Evolutionary conservation across 495 filamentous ascomycete genomes (phyloP).

Genomic region (Eremomyces bilateralis): DNA sequence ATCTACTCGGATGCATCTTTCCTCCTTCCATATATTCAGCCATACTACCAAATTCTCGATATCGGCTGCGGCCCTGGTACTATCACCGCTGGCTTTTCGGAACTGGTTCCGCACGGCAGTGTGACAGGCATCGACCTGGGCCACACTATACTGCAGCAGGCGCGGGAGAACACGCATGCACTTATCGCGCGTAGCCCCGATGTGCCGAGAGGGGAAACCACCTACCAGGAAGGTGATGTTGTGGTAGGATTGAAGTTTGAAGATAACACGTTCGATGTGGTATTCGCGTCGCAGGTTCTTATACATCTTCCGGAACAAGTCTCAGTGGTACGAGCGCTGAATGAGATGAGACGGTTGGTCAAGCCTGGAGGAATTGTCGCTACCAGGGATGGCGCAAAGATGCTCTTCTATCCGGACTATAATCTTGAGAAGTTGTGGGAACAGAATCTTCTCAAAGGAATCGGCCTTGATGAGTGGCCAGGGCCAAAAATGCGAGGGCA

Average conservation of each 20-base stretch:
- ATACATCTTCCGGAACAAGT: conserved; percentile 26
- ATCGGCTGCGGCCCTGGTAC: conserved; percentile 36
- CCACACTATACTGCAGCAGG: conserved; percentile 18
- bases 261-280: conserved; percentile 33
- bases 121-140: conserved; percentile 24
- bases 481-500: too few relatives aligned
- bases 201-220: conserved; percentile 14
- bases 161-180: too few relatives aligned
- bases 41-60: conserved; percentile 29
- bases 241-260: conserved; percentile 22
- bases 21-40: conserved; percentile 27
- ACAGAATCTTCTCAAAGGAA: too few relatives aligned
- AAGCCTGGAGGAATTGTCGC: conserved; percentile 32
- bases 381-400: conserved; percentile 14
- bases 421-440: conserved; percentile 3
- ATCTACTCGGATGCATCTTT: too few relatives aligned
- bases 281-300: conserved; percentile 31
- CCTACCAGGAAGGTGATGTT: conserved; percentile 22
- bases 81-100: conserved; percentile 30
- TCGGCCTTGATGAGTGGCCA: too few relatives aligned
- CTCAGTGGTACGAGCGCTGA: conserved; percentile 19
- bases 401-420: conserved; percentile 5
- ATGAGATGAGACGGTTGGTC: conserved; percentile 28
- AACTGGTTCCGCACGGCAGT: conserved; percentile 23
- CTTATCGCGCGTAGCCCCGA: conserved; percentile 10